Evolutionary conservation across 805 yeast species (phyloP), one percentile per base, ranked within the genome.

Genomic region (Cyberlindnera euphorbiae): DNA sequence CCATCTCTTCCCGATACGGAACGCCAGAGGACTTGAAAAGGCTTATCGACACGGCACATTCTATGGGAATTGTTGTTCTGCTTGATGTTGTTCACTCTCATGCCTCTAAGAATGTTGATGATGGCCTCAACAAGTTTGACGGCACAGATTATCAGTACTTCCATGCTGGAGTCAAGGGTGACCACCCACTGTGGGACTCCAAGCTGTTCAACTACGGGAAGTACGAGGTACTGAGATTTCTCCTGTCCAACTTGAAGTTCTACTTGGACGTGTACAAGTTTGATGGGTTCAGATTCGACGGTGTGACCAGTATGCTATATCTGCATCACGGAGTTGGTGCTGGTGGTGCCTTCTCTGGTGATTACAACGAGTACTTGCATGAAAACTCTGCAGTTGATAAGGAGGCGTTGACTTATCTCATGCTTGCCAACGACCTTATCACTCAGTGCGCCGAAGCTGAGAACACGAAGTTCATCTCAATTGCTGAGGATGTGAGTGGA

Each of bases 401-500:
- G 44, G 97, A 89, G 55, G 95, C 96, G 4, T 66, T 90, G 36
- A 72, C 80, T 19, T 90, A 90, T 58, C 63, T 90, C 53, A 88
- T 89, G 83, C 61, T 93, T 43, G 97, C 96, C n/a, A 93, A 90
- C 60, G 75, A 77, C 47, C 61, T 90, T 49, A 75, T 90, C 45
- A 66, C 63, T 22, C 71, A 75, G 45, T 67, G 78, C 48, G 69
- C 72, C 5, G 47, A 59, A 24, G 27, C 44, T 7, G 64, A 72
- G 36, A 59, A 66, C 24, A 64, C 73, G 11, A 64, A 69, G 36
- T 77, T 82, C 47, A 73, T 83, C 8, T 76, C 95, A 1, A 82
- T 90, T 47, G 97, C 97, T 4, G 98, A 90, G 60, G 98, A 90
- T 58, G 98, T 90, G 31, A 81, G 93, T 33, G 98, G 98, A 9